Conservation (phyloP, 1,139 yeast genomes). For the Taiozyma onychis region DNA sequence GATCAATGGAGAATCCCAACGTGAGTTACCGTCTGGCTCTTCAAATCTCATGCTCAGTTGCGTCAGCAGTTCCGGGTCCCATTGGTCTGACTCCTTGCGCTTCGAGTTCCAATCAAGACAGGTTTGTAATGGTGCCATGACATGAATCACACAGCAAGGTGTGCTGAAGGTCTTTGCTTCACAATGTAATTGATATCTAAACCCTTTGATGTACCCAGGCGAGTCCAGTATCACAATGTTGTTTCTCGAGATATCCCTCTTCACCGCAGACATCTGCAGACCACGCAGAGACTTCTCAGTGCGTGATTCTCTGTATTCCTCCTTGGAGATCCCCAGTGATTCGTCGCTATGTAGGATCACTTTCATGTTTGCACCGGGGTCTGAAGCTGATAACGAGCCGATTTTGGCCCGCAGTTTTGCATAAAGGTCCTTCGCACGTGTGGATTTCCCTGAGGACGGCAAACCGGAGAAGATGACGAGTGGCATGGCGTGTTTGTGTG, state of each 20-base stretch:
- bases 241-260: conserved; percentile 63
- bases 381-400: conserved; percentile 30
- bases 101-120: conserved; percentile 59
- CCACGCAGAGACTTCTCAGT: conserved; percentile 82
- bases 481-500: conserved; percentile 56
- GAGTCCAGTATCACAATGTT: conserved; percentile 82
- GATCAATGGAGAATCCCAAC: conserved; percentile 95
- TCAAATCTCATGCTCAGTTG: conserved; percentile 83
- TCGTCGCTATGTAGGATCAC: conserved; percentile 77
- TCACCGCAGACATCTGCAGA: conserved; percentile 81
- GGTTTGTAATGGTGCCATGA: conserved; percentile 57
- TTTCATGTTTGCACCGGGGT: conserved; percentile 42
- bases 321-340: conserved; percentile 63
- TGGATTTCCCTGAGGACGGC: conserved; percentile 82
- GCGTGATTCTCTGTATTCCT: conserved; percentile 59
- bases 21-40: conserved; percentile 78
- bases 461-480: conserved; percentile 76
- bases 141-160: conserved; percentile 78
- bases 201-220: conserved; percentile 89
- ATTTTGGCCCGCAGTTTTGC: conserved; percentile 45
- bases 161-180: conserved; percentile 85
- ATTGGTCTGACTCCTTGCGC: conserved; percentile 30
- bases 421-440: conserved; percentile 57
- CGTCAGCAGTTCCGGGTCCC: conserved; percentile 66
- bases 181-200: conserved; percentile 87